A percentile compares a stretch with the other conserved stretches of the same genome.
phyloP scores from a whole-genome alignment of 345 rosid genomes.

The Sisymbrium irio region DNA sequence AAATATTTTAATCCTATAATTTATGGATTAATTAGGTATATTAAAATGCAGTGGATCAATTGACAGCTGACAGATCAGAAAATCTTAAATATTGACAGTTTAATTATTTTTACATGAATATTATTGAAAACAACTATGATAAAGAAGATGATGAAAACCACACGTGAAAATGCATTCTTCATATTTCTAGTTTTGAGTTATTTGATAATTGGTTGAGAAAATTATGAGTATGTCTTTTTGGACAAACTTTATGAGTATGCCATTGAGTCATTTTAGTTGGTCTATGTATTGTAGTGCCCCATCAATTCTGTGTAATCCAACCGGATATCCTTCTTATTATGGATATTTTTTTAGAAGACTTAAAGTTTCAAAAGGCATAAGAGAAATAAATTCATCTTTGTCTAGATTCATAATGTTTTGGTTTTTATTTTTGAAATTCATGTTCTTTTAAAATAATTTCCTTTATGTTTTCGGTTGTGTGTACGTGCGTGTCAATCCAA shows the following conservation, averaged over 20 bases:
- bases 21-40: neutral
- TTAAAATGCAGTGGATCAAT: neutral
- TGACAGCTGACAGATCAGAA: neutral
- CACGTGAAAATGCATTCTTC: slow-evolving; percentile 1
- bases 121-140: slow-evolving; percentile 6
- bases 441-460: neutral
- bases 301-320: neutral
- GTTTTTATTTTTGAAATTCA: no score
- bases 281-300: neutral
- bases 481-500: neutral
- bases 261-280: neutral
- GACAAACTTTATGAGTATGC: neutral
- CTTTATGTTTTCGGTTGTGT: neutral
- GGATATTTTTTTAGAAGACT: neutral
- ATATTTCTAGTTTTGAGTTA: neutral
- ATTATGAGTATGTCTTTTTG: neutral
- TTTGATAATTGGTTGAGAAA: neutral
- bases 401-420: neutral
- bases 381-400: neutral
- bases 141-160: slow-evolving; percentile 5
- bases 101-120: neutral
- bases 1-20: neutral
- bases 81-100: neutral
- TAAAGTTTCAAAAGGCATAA: neutral
- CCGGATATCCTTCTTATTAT: neutral